Evolutionary conservation across 192 early-diverging fungal species (phyloP), one percentile per base, ranked within the genome.

Genomic region (Irineochytrium annulatum): DNA sequence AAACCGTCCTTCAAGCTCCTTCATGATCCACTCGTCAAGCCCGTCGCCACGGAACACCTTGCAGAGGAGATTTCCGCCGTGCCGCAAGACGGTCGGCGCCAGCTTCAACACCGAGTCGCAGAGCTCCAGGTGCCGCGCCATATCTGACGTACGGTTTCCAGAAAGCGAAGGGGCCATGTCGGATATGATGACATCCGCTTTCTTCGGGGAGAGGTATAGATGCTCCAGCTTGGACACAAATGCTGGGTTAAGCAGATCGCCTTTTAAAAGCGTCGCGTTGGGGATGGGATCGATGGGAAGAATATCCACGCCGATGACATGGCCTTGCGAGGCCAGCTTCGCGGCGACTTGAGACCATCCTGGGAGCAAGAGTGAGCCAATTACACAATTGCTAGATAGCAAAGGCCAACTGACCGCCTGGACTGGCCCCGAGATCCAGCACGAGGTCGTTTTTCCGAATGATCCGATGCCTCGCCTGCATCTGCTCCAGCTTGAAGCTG

Each of bases 101-200:
- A 91, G 86, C 0, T 33, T 59, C 29, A 91, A 61, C 0, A 86
- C 84, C 1, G 81, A 77, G 52, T 86, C 79, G 54, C 88, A 90
- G 27, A 93, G 76, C 49, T 83, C 76, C 49, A 62, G 20, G 4
- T 76, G 63, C 17, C 72, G 27, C 0, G 75, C 74, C 4, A 87
- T 84, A 65, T 93, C 90, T 2, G 81, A 76, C 2, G 79, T 72
- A 41, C 84, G 82, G 52, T 76, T 72, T 1, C 90, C 90, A 4
- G 86, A 85, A 52, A 89, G 90, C 44, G 84, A 75, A 48, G 89
- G 91, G 17, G 89, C 87, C 90, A 93, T 91, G 45, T 93, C 91
- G 24, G 62, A 66, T n/a, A 80, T 31, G 13, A 80, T 59, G 3
- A 67, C 61, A 48, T 80, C 70, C 22, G 75, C 62, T n/a, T 52